Evolutionary conservation across 2,329 filamentous ascomycete genomes (phyloP).

Genomic region (Trichoderma koningiopsis): DNA sequence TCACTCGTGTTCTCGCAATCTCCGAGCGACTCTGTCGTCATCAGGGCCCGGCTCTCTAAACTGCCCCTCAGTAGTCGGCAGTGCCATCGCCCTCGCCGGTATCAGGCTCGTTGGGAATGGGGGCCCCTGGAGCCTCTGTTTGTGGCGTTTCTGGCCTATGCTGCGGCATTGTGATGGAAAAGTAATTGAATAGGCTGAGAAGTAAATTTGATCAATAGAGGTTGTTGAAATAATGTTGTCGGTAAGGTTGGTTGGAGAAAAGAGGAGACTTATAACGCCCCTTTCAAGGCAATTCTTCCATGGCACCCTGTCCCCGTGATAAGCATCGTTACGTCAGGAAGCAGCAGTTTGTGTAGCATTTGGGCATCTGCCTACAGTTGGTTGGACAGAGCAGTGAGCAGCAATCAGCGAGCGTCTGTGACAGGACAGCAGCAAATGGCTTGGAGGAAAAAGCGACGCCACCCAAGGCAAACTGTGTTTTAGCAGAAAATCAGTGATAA

Average conservation of each 20-base stretch:
- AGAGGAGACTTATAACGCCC: constrained; percentile 16
- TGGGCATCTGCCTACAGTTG: neutral
- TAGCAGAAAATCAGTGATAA: neutral
- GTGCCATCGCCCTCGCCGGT: constrained; percentile 38
- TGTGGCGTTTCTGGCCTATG: constrained; percentile 39
- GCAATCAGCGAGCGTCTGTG: constrained; percentile 10
- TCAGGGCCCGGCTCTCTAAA: neutral
- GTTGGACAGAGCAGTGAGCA: constrained; percentile 4
- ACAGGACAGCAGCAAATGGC: constrained; percentile 2
- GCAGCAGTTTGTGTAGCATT: constrained; percentile 18
- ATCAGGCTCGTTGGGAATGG: constrained; percentile 37
- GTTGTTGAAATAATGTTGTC: neutral
- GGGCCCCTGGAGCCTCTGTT: constrained; percentile 32
- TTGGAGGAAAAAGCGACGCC: neutral
- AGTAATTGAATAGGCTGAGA: neutral
- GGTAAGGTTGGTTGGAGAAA: neutral
- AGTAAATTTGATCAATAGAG: neutral
- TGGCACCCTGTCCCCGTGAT: constrained; percentile 22
- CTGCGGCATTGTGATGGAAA: constrained; percentile 26
- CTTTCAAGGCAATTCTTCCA: neutral
- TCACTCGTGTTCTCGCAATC: constrained; percentile 7
- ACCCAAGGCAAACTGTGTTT: neutral
- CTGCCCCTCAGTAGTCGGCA: constrained; percentile 33
- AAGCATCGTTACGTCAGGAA: constrained; percentile 24
- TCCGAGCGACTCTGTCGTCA: constrained; percentile 1